Base-by-base conservation (phyloP, 2,329 filamentous ascomycete species). In the Trichoderma harzianum region DNA sequence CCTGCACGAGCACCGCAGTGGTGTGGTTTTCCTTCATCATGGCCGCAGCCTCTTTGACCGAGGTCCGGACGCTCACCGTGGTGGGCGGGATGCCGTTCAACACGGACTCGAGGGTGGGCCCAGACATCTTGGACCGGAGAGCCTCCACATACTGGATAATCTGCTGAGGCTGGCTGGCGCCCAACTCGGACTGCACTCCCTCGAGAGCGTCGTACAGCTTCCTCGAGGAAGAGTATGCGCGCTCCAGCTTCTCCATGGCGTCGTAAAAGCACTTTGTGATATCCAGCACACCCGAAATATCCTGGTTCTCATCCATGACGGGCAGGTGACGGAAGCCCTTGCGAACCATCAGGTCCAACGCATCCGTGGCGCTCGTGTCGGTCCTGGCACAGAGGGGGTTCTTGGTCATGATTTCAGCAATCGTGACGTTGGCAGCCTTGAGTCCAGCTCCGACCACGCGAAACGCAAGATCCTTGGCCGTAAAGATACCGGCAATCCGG, bases 221-320 rank as follows among this genome's bases (percentile, higher is more conserved):
- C 76, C 96, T 91, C n/a, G 96, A 99, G 18, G 96, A 98, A 75
- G 94, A 94, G 82, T 99, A 99, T 65, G 96, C 96, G 66, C 96
- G 92, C 86, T 99, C 96, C 73, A 99, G 86, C 86, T 99, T 99
- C 86, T 99, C 96, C 96, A 99, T 99, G 57, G 96, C 96, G 83
- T 99, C 96, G 83, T 99, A 99, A 83, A 99, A 99, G 84, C 96
- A 99, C 84, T 98, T 99, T 71, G 96, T 99, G 78, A 99, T 99
- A 82, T 99, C 96, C 69, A 99, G 86, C 76, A 99, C 95, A 85
- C 96, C 96, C 8, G 95, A 97, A 74, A 99, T 99, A 79, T 99
- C 95, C 83, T 99, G 96, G 82, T 99, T 98, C 86, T 99, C 96
- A 83, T 99, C 96, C 96, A 99, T 99, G 75, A 99, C 96, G 3